Conservation (phyloP, 805 yeast genomes). For the Sporopachydermia quercuum region DNA sequence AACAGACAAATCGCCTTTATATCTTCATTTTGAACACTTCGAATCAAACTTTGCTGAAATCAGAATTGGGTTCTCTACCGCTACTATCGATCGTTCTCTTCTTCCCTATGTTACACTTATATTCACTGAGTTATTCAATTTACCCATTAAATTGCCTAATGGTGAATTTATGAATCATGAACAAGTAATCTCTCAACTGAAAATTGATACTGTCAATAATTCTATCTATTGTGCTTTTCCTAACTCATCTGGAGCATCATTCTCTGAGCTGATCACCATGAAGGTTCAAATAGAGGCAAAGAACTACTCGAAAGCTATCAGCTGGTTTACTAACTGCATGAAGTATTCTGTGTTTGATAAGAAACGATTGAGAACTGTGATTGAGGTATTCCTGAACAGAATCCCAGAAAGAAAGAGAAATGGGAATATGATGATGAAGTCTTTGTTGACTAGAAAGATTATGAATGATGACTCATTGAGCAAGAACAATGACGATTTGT, state of each 20-base stretch:
- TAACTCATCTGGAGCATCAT: slow-evolving; percentile 41
- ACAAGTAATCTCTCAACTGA: slow-evolving; percentile 57
- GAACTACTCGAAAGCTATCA: slow-evolving; percentile 53
- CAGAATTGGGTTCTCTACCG: slow-evolving; percentile 44
- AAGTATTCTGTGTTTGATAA: slow-evolving; percentile 59
- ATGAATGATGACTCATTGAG: slow-evolving; percentile 47
- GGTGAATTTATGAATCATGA: slow-evolving; percentile 53
- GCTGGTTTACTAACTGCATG: slow-evolving; percentile 60
- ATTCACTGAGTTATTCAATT: slow-evolving; percentile 49
- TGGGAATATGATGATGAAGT: slow-evolving; percentile 49
- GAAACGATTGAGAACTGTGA: slow-evolving; percentile 47
- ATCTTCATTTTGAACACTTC: slow-evolving; percentile 65
- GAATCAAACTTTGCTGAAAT: slow-evolving; percentile 68
- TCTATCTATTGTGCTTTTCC: slow-evolving; percentile 26
- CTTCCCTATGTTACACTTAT: slow-evolving; percentile 52
- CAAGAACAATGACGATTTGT: slow-evolving; percentile 49
- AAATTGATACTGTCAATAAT: slow-evolving; percentile 51
- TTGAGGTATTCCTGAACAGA: slow-evolving; percentile 45
- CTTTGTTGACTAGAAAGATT: slow-evolving; percentile 39
- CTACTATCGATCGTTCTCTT: slow-evolving; percentile 31
- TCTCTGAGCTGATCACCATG: slow-evolving; percentile 52
- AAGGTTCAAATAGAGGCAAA: slow-evolving; percentile 43
- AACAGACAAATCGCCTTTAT: slow-evolving; percentile 44
- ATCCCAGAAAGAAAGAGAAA: slow-evolving; percentile 50
- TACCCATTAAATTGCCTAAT: slow-evolving; percentile 52